Conservation (phyloP, 1,284 basidiomycete genomes). For the Meripilus lineatus region DNA sequence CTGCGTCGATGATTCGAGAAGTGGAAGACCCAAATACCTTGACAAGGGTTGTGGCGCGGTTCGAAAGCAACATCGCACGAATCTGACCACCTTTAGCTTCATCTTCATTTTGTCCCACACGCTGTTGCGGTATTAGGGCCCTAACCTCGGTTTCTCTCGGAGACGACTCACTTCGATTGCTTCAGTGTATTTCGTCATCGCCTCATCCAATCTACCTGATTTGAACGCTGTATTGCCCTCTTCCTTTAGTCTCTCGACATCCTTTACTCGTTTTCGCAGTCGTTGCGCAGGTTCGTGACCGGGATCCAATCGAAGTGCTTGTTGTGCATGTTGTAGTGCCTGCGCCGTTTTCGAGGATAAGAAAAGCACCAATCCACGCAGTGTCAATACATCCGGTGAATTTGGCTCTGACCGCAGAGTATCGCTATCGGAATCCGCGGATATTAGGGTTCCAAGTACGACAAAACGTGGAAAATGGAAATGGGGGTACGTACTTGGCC, state of each 20-base stretch:
- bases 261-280: slow-evolving; percentile 72
- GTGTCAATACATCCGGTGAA: slow-evolving; percentile 76
- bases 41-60: slow-evolving; percentile 78
- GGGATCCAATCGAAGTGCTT: slow-evolving; percentile 78
- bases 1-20: slow-evolving; percentile 6
- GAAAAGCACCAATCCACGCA: slow-evolving; percentile 80
- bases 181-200: slow-evolving; percentile 64
- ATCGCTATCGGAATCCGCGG: slow-evolving; percentile 43
- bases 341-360: slow-evolving; percentile 68
- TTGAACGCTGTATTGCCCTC: slow-evolving; percentile 84
- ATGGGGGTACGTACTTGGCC: slow-evolving; percentile 49
- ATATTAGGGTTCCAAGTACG: not conserved
- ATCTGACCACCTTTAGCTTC: slow-evolving; percentile 74
- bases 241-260: slow-evolving; percentile 79
- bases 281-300: slow-evolving; percentile 67
- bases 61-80: slow-evolving; percentile 75
- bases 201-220: slow-evolving; percentile 51
- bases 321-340: slow-evolving; percentile 67
- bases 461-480: not conserved
- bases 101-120: slow-evolving; percentile 56
- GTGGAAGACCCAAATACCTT: slow-evolving; percentile 43
- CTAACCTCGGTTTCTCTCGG: too few relatives aligned
- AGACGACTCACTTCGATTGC: slow-evolving; percentile 59
- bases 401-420: slow-evolving; percentile 67
- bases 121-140: slow-evolving; percentile 27